phyloP scores from a whole-genome alignment of 345 rosid genomes.

The Eucalyptus microcorys region DNA sequence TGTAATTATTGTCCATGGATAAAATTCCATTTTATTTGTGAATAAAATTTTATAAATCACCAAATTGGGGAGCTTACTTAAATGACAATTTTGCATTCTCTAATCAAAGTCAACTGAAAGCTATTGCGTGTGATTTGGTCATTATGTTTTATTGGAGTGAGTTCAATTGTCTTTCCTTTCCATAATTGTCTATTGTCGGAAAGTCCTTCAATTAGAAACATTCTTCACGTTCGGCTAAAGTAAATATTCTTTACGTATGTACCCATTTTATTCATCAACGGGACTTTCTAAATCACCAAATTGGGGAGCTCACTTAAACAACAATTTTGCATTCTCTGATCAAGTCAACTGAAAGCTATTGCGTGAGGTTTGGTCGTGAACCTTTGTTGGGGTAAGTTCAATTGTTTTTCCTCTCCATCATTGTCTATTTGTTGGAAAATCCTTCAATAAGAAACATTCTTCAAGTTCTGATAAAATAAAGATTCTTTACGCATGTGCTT shows the following conservation, averaged over 20 bases:
- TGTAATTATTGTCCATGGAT: neutral
- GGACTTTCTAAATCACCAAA: rapidly evolving
- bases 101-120: no score
- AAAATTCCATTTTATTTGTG: neutral
- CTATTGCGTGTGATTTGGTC: neutral
- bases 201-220: neutral
- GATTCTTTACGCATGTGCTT: rapidly evolving
- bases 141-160: no score
- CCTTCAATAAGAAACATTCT: rapidly evolving
- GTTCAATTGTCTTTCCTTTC: no score
- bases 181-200: no score
- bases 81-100: neutral
- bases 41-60: neutral
- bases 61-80: no score
- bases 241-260: neutral
- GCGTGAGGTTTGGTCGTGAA: rapidly evolving
- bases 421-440: neutral
- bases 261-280: neutral
- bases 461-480: neutral
- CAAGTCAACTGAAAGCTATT: neutral
- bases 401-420: neutral
- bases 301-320: rapidly evolving
- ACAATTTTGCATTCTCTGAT: neutral
- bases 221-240: no score
- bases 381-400: neutral